Percentiles rank a stretch among this genome's conserved stretches.
phyloP scores from a whole-genome alignment of 1,139 yeast species.

The Yamadazyma blattariae region DNA sequence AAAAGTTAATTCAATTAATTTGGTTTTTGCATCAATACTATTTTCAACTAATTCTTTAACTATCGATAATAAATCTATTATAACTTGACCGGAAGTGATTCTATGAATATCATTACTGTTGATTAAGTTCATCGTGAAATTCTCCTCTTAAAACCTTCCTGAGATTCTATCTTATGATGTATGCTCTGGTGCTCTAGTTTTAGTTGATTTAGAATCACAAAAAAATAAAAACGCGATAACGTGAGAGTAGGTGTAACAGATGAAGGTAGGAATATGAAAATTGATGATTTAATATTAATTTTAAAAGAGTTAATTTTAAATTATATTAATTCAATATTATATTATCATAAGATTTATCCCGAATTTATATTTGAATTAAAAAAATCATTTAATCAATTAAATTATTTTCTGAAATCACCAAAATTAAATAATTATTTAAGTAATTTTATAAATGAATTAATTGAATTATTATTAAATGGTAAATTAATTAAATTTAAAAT shows the following conservation, averaged over 20 bases:
- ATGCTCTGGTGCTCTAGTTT: no score
- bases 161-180: no score
- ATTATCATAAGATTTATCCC: constrained; percentile 44
- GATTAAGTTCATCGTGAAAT: constrained; percentile 28
- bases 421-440: constrained; percentile 36
- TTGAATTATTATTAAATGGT: constrained; percentile 15
- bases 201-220: no score
- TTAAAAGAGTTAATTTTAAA: constrained; percentile 39
- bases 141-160: no score
- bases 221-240: no score
- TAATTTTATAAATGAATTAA: constrained; percentile 24
- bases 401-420: constrained; percentile 4
- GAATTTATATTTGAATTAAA: constrained; percentile 32
- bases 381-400: constrained; percentile 37
- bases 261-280: no score
- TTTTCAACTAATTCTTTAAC: constrained; percentile 88
- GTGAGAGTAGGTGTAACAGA: no score
- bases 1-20: constrained; percentile 63
- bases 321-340: constrained; percentile 47
- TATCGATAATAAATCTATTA: constrained; percentile 71
- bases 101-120: constrained; percentile 54
- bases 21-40: constrained; percentile 74
- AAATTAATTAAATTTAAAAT: constrained; percentile 22
- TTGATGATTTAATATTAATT: constrained; percentile 27
- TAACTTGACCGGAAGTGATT: constrained; percentile 92